A percentile compares a stretch with the other conserved stretches of the same genome.
These are phyloP conservation scores for Leccinum rimulosum DNA, from an alignment of 768 basidiomycete genomes.

Conservation along the genomic window DNA sequence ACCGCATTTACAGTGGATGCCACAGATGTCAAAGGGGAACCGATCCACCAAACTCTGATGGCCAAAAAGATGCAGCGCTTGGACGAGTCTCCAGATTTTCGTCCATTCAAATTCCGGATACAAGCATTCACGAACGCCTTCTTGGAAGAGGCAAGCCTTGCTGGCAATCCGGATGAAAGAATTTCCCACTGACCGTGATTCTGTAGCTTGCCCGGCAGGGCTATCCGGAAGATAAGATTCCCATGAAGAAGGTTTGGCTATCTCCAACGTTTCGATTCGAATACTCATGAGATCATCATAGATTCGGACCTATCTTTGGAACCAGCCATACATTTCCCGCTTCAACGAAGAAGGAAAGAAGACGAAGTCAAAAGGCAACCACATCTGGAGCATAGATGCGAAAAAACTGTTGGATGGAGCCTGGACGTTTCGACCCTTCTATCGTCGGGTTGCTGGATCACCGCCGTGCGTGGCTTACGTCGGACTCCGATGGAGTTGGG, in stretches of 20 bases:
- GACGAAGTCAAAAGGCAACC: slow-evolving; percentile 98
- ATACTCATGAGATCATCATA: slow-evolving; percentile 34
- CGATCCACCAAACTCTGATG: slow-evolving; percentile 98
- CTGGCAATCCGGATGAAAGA: slow-evolving; percentile 2
- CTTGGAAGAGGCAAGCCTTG: slow-evolving; percentile 71
- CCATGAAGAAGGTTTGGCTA: slow-evolving; percentile 84
- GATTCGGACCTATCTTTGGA: slow-evolving; percentile 96
- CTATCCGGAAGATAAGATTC: slow-evolving; percentile 91
- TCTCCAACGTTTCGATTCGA: slow-evolving; percentile 10
- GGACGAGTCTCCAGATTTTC: slow-evolving; percentile 94
- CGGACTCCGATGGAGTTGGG: slow-evolving; percentile 83
- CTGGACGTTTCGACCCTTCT: slow-evolving; percentile 89
- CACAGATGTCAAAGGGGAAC: slow-evolving; percentile 91
- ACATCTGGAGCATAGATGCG: slow-evolving; percentile 99
- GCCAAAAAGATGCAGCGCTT: slow-evolving; percentile 98
- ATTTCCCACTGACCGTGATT: slow-evolving; percentile 11
- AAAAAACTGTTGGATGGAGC: slow-evolving; percentile 70
- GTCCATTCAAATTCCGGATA: slow-evolving; percentile 99
- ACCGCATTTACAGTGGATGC: slow-evolving; percentile 68
- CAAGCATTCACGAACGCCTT: slow-evolving; percentile 97
- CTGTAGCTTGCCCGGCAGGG: slow-evolving; percentile 76
- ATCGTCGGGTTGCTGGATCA: slow-evolving; percentile 80
- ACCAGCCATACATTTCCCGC: slow-evolving; percentile 87
- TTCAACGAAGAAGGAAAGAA: slow-evolving; percentile 99
- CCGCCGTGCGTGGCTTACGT: slow-evolving; percentile 82